Evolutionary conservation across 2,329 filamentous ascomycete genomes (phyloP).

Genomic region (Lasiodiplodia hormozganensis): DNA sequence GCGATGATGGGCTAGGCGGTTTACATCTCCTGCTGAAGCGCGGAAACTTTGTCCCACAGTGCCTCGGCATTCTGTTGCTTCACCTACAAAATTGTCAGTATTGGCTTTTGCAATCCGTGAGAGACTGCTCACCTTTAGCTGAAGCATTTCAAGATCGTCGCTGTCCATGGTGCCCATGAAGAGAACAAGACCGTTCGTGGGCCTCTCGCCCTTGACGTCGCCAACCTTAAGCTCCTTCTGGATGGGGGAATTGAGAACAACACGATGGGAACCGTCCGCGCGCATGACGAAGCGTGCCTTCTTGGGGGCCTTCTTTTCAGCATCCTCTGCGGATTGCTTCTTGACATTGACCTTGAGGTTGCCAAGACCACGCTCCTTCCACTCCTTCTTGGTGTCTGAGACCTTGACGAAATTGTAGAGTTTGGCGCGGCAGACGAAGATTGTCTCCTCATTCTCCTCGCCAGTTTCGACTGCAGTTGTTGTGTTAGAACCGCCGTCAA

Average conservation of each 20-base stretch:
- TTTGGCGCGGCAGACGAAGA: slow-evolving; percentile 80
- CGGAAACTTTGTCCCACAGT: slow-evolving; percentile 53
- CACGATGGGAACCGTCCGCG: slow-evolving; percentile 84
- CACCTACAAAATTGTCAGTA: slow-evolving; percentile 43
- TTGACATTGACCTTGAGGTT: slow-evolving; percentile 78
- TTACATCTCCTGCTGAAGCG: slow-evolving; percentile 49
- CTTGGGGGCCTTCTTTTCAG: slow-evolving; percentile 46
- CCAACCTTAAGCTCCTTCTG: slow-evolving; percentile 81
- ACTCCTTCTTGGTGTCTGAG: slow-evolving; percentile 63
- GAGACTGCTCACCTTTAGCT: slow-evolving; percentile 60
- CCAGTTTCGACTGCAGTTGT: slow-evolving; percentile 75
- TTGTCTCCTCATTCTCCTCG: slow-evolving; percentile 80
- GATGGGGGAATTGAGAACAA: slow-evolving; percentile 85
- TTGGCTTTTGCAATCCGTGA: neutral
- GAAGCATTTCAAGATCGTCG: slow-evolving; percentile 58
- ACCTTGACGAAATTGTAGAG: slow-evolving; percentile 79
- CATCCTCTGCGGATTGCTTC: slow-evolving; percentile 49
- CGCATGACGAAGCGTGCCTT: slow-evolving; percentile 83
- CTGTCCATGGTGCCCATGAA: slow-evolving; percentile 66
- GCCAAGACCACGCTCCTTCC: slow-evolving; percentile 89
- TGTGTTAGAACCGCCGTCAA: neutral
- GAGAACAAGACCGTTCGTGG: slow-evolving; percentile 72
- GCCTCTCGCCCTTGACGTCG: slow-evolving; percentile 66
- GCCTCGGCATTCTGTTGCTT: slow-evolving; percentile 53
- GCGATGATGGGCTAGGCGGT: neutral